phyloP scores from a whole-genome alignment of 73 alveolate genomes.

The Urostyla sp. region DNA sequence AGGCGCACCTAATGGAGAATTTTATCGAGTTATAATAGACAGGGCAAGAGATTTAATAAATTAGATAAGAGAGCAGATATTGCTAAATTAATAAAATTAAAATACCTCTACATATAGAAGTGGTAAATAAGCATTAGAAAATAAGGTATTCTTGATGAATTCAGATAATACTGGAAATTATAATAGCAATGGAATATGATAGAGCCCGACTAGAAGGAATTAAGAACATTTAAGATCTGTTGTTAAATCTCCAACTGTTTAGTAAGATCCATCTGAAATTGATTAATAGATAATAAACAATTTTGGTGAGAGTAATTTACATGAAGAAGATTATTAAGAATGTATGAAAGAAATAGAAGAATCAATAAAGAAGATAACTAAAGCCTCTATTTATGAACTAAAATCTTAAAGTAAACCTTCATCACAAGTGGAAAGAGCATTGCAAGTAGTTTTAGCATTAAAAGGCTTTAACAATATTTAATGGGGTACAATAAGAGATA shows the following conservation, averaged over 20 bases:
- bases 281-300: constrained; percentile 27
- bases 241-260: no score
- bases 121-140: no score
- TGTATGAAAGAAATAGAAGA: constrained; percentile 48
- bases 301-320: background rate
- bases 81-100: no score
- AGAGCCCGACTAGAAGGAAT: no score
- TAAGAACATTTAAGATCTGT: no score
- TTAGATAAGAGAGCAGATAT: constrained; percentile 58
- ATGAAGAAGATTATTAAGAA: constrained; percentile 52
- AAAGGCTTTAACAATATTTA: constrained; percentile 58
- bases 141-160: no score
- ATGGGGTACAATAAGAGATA: constrained; percentile 61
- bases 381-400: constrained; percentile 57
- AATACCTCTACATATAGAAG: no score
- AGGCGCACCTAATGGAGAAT: constrained; percentile 48
- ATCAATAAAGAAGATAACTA: constrained; percentile 36
- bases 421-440: constrained; percentile 55
- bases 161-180: no score
- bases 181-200: no score
- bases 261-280: constrained; percentile 30
- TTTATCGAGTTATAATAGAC: constrained; percentile 60
- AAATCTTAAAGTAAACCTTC: constrained; percentile 56
- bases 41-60: constrained; percentile 70
- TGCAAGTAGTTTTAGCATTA: constrained; percentile 43